A percentile compares a stretch with the other conserved stretches of the same genome.
phyloP scores from a whole-genome alignment of 2,329 filamentous ascomycete genomes.

The Fusarium begoniae region DNA sequence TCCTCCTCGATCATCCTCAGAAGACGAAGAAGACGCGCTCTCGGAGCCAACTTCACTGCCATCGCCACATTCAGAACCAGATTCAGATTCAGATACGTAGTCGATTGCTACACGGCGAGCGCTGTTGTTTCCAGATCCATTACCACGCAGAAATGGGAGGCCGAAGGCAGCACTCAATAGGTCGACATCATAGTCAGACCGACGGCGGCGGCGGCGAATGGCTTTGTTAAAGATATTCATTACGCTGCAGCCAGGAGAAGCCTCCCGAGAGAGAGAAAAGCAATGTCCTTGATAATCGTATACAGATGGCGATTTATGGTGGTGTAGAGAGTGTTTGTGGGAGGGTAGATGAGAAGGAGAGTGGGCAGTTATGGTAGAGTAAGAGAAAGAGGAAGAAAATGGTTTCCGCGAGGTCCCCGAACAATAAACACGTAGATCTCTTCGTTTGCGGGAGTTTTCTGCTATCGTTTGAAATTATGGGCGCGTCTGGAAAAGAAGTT shows the following conservation, averaged over 20 bases:
- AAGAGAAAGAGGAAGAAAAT: not conserved
- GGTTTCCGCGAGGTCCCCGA: not conserved
- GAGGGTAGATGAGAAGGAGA: conserved; percentile 11
- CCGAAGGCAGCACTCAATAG: conserved; percentile 43
- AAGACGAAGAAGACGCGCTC: conserved; percentile 3
- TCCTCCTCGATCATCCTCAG: conserved; percentile 3
- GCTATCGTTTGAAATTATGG: not conserved
- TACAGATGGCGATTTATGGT: not conserved
- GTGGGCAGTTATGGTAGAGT: not conserved
- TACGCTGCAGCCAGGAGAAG: not conserved
- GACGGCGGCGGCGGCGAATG: conserved; percentile 17
- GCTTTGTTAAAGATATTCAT: conserved; percentile 37
- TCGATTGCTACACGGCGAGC: not conserved
- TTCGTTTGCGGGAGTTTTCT: not conserved
- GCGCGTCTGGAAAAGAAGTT: not conserved
- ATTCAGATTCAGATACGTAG: conserved; percentile 14
- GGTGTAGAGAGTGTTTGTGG: not conserved
- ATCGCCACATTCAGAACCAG: not conserved
- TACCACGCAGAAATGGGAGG: conserved; percentile 32
- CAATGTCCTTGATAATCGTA: not conserved
- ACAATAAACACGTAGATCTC: not conserved
- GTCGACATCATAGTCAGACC: conserved; percentile 36
- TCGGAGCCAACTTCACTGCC: conserved; percentile 6
- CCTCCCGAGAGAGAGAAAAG: not conserved
- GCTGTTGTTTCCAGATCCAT: conserved; percentile 8